Conservation (phyloP, 2,329 filamentous ascomycete species). For the Cytospora schulzeri region DNA sequence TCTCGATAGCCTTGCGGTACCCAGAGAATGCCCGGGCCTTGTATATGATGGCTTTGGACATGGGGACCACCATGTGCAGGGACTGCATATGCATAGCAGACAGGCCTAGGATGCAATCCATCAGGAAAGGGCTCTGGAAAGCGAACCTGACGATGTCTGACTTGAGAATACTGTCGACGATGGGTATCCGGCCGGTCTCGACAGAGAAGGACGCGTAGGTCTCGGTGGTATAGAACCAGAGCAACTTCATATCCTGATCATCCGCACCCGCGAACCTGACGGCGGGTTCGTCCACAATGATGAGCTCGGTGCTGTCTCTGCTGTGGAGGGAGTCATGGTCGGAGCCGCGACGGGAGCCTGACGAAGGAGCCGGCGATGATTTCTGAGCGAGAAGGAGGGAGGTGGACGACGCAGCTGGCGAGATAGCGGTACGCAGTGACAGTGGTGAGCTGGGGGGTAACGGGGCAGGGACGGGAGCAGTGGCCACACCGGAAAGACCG, state of each 20-base stretch:
- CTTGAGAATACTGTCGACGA: conserved; percentile 48
- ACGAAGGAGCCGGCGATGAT: background rate
- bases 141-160: conserved; percentile 52
- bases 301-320: conserved; percentile 34
- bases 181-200: conserved; percentile 38
- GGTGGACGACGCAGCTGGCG: conserved; percentile 9
- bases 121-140: conserved; percentile 55
- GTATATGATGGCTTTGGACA: conserved; percentile 45
- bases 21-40: conserved; percentile 53
- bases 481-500: background rate
- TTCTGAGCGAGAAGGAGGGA: conserved; percentile 4
- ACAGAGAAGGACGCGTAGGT: conserved; percentile 51
- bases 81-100: conserved; percentile 52
- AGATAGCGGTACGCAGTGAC: conserved; percentile 16
- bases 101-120: conserved; percentile 56
- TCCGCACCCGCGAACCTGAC: conserved; percentile 40
- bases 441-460: conserved; percentile 20
- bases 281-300: conserved; percentile 40
- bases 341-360: conserved; percentile 19
- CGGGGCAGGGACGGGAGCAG: conserved; percentile 3
- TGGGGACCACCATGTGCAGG: conserved; percentile 43
- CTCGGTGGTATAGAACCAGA: conserved; percentile 57
- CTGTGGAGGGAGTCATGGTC: conserved; percentile 12
- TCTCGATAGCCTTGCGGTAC: conserved; percentile 54
- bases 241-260: conserved; percentile 52